These are phyloP conservation scores for Aureobasidium sp. DNA, from an alignment of 2,329 filamentous ascomycete genomes.

Conservation along the genomic window DNA sequence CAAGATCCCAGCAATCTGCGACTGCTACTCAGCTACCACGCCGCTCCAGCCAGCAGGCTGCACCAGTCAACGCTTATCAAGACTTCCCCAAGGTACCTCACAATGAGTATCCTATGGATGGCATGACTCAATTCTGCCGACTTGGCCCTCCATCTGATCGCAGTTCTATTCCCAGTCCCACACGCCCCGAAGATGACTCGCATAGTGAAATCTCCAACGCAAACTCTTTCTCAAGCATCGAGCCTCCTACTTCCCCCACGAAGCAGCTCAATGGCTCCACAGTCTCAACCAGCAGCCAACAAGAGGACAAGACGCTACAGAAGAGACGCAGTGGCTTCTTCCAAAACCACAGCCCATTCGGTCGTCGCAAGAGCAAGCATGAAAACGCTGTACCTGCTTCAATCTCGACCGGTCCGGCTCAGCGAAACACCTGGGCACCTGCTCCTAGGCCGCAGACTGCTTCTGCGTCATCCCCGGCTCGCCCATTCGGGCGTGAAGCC, in stretches of 20 bases:
- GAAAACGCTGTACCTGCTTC: constrained; percentile 57
- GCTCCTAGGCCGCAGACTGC: constrained; percentile 13
- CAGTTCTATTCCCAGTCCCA: constrained; percentile 61
- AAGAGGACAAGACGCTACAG: constrained; percentile 58
- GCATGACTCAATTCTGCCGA: constrained; percentile 95
- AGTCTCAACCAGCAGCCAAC: constrained; percentile 28
- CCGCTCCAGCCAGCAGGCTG: constrained; percentile 15
- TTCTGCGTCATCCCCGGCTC: constrained; percentile 12
- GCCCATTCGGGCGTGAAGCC: constrained; percentile 19
- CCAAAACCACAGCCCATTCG: constrained; percentile 85
- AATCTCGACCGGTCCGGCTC: constrained; percentile 31
- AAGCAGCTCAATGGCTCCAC: constrained; percentile 47
- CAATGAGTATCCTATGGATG: constrained; percentile 88
- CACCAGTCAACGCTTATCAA: constrained; percentile 48
- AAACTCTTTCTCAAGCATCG: constrained; percentile 81
- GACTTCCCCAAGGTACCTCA: constrained; percentile 69
- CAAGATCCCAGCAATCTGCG: constrained; percentile 10
- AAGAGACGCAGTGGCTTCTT: constrained; percentile 81
- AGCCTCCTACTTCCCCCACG: constrained; percentile 68
- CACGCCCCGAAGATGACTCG: constrained; percentile 74
- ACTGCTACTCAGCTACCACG: constrained; percentile 14
- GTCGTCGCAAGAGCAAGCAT: constrained; percentile 72
- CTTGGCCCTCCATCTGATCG: constrained; percentile 64
- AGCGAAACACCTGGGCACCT: constrained; percentile 48
- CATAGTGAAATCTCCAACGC: constrained; percentile 80